Conservation (phyloP, 2,329 filamentous ascomycete species). For the Penicillium sp. region DNA sequence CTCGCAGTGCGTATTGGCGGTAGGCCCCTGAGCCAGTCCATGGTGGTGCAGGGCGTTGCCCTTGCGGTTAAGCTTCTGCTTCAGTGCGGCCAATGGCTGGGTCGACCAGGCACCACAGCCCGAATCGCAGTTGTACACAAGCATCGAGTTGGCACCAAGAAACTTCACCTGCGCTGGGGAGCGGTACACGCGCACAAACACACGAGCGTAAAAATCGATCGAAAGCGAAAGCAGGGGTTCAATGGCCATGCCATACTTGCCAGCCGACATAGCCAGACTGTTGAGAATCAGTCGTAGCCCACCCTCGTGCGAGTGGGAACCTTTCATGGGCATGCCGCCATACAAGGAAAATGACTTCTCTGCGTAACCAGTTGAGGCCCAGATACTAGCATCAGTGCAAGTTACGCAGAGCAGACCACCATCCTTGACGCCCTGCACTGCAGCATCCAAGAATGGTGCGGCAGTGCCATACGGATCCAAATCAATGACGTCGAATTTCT, state of each 20-base stretch:
- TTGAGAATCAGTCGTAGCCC: slow-evolving; percentile 85
- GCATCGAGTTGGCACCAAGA: slow-evolving; percentile 85
- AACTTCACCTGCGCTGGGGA: slow-evolving; percentile 88
- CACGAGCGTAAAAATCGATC: slow-evolving; percentile 90
- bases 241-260: slow-evolving; percentile 81
- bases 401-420: slow-evolving; percentile 92
- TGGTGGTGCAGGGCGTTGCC: slow-evolving; percentile 76
- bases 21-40: slow-evolving; percentile 69
- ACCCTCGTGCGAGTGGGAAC: slow-evolving; percentile 81
- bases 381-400: slow-evolving; percentile 94
- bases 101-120: slow-evolving; percentile 92
- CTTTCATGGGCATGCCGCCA: slow-evolving; percentile 84
- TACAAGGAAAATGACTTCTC: slow-evolving; percentile 96
- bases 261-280: slow-evolving; percentile 75
- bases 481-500: slow-evolving; percentile 90
- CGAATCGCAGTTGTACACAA: slow-evolving; percentile 85
- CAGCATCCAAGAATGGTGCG: slow-evolving; percentile 86
- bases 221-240: slow-evolving; percentile 90
- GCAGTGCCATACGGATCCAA: slow-evolving; percentile 95
- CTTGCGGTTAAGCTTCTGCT: slow-evolving; percentile 67
- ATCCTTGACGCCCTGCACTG: slow-evolving; percentile 82
- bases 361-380: slow-evolving; percentile 88
- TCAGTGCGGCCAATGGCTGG: slow-evolving; percentile 74
- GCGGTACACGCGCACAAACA: slow-evolving; percentile 80
- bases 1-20: slow-evolving; percentile 65